Conservation (phyloP, 169 alveolate species). For the Sarcocystis neurona region DNA sequence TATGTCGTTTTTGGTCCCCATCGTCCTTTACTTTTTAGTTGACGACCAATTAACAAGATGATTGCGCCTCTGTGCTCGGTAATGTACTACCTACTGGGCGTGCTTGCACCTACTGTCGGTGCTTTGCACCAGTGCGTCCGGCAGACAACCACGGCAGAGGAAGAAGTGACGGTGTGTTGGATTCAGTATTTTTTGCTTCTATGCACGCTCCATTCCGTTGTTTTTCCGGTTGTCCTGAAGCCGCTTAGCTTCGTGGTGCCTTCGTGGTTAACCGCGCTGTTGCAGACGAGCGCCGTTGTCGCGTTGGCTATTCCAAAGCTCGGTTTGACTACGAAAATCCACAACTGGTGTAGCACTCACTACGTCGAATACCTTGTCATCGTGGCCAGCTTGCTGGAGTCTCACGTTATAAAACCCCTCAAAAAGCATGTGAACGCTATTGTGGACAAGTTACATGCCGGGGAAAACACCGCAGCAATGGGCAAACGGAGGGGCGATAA, state of each 20-base stretch:
- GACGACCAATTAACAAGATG: no score
- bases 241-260: slow-evolving; percentile 21
- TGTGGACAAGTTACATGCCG: not conserved
- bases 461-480: no score
- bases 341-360: not conserved
- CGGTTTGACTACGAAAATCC: not conserved
- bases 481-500: no score
- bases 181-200: slow-evolving; percentile 26
- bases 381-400: not conserved
- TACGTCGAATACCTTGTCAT: slow-evolving; percentile 22
- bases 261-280: slow-evolving; percentile 5
- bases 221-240: not conserved
- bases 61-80: slow-evolving; percentile 5
- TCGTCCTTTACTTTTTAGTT: no score
- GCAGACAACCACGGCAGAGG: slow-evolving; percentile 6
- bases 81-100: not conserved
- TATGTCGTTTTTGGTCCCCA: no score
- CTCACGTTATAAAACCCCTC: not conserved
- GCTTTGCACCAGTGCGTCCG: slow-evolving; percentile 15
- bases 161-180: slow-evolving; percentile 8
- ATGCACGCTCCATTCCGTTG: slow-evolving; percentile 3
- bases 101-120: slow-evolving; percentile 6
- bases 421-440: not conserved
- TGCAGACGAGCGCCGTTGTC: not conserved
- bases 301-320: not conserved